A percentile compares a stretch with the other conserved stretches of the same genome.
Conservation (phyloP, 2,329 filamentous ascomycete species). For the Thermothelomyces thermophilus region DNA sequence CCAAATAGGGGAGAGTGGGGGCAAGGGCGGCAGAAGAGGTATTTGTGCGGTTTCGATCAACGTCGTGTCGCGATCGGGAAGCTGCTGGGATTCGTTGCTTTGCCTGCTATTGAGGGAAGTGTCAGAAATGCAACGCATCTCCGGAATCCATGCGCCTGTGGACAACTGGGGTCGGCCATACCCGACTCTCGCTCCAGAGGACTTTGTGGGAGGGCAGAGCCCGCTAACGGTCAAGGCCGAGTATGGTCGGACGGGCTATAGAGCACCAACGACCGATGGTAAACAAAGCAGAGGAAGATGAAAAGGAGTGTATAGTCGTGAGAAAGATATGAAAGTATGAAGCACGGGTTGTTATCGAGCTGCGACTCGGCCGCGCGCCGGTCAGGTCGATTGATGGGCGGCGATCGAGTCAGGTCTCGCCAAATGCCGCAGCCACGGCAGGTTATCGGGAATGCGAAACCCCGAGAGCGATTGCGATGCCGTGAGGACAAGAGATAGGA, state of each 20-base stretch:
- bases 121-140: constrained; percentile 20
- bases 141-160: constrained; percentile 17
- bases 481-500: neutral
- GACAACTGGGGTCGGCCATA: constrained; percentile 9
- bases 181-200: constrained; percentile 4
- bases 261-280: neutral
- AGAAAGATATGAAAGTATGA: neutral
- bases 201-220: constrained; percentile 13
- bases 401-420: constrained; percentile 17
- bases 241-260: constrained; percentile 1
- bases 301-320: neutral
- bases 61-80: constrained; percentile 5
- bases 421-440: constrained; percentile 26
- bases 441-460: constrained; percentile 2
- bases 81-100: constrained; percentile 6
- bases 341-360: neutral
- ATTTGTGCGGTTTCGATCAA: constrained; percentile 10
- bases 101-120: constrained; percentile 6
- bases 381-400: constrained; percentile 15
- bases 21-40: neutral
- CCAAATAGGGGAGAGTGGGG: constrained; percentile 20
- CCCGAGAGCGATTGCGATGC: constrained; percentile 8
- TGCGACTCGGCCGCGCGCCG: neutral
- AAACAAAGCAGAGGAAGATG: neutral
- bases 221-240: constrained; percentile 8